A percentile compares a stretch with the other conserved stretches of the same genome.
Conservation (phyloP, 371 early-diverging fungal species). For the Batkoa obscura region DNA sequence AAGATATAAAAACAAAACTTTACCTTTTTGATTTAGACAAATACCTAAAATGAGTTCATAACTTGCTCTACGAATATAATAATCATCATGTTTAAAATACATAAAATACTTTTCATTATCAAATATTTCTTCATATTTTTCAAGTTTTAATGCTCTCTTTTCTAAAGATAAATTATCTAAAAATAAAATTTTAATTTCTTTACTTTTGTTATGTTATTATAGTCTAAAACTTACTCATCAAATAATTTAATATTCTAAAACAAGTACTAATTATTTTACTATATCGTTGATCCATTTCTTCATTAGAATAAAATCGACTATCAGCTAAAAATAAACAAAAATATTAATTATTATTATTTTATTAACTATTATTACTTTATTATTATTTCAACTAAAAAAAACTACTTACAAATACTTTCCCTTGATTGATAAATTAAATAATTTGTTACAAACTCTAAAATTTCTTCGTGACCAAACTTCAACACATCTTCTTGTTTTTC, state of each 20-base stretch:
- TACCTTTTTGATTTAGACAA: too few relatives aligned
- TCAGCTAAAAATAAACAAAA: slow-evolving; percentile 22
- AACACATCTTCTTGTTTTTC: slow-evolving; percentile 30
- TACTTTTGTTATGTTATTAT: neutral
- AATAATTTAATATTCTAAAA: slow-evolving; percentile 23
- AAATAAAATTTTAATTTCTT: neutral
- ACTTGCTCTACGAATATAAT: slow-evolving; percentile 26
- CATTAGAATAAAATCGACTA: slow-evolving; percentile 33
- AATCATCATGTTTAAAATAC: slow-evolving; percentile 17
- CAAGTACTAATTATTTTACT: slow-evolving; percentile 30
- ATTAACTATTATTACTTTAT: too few relatives aligned
- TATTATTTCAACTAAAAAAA: neutral
- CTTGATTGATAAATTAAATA: slow-evolving; percentile 30
- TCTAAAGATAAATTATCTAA: slow-evolving; percentile 10
- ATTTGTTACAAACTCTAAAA: slow-evolving; percentile 30
- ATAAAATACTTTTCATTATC: slow-evolving; percentile 26
- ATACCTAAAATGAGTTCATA: too few relatives aligned
- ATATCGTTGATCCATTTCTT: slow-evolving; percentile 39
- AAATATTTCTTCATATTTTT: slow-evolving; percentile 23
- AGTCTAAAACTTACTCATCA: slow-evolving; percentile 19
- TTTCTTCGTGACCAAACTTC: slow-evolving; percentile 33
- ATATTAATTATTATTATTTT: too few relatives aligned
- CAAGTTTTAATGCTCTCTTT: slow-evolving; percentile 17
- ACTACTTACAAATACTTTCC: slow-evolving; percentile 23
- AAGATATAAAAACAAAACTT: too few relatives aligned